Evolutionary conservation across 2,329 filamentous ascomycete genomes (phyloP), one percentile per base, ranked within the genome.

Genomic region (Aureobasidium subglaciale): DNA sequence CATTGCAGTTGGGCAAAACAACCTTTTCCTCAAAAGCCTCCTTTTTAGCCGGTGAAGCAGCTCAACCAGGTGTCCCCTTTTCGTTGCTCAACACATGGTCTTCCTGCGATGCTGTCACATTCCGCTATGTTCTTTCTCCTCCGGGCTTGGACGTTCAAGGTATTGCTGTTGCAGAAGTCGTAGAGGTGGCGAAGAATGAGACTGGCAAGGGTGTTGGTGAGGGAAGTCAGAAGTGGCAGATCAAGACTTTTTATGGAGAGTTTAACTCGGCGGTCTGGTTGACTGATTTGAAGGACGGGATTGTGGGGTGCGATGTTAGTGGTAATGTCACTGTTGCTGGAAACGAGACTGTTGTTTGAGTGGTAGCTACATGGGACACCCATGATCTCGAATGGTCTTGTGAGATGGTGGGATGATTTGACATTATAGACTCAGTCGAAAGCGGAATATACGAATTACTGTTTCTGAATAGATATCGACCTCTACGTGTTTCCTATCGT

Each of bases 221-320:
- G 24, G 50, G 38, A 8, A n/a, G 10, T 11, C 13, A 9, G 5
- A 55, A 55, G 11, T 68, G 64, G 64, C 57, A 67, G 41, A 68
- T 69, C 60, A 63, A 67, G 48, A 67, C 63, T 22, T 63, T 68
- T 42, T 68, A 66, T 62, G 65, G 61, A 5, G 66, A 68, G 57
- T 68, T 69, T 61, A 68, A 69, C 60, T 62, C 59, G 48, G 67
- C 65, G 42, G 64, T 62, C 30, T 68, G 67, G 67, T 60, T 69
- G 45, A 43, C 25, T 15, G 45, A 56, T 49, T 41, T 55, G 20
- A 38, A 29, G 29, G 20, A 6, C 0, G 20, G 15, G 18, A 22
- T 38, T 18, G 5, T 7, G 20, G 46, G 46, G 18, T 54, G 50
- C 35, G 29, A 54, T 43, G 50, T 54, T 10, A 35, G 2, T 54